Percentiles rank a stretch among this genome's conserved stretches.
Evolutionary conservation across 2,329 filamentous ascomycete genomes (phyloP).

Genomic region (Verticillium nonalfalfae): DNA sequence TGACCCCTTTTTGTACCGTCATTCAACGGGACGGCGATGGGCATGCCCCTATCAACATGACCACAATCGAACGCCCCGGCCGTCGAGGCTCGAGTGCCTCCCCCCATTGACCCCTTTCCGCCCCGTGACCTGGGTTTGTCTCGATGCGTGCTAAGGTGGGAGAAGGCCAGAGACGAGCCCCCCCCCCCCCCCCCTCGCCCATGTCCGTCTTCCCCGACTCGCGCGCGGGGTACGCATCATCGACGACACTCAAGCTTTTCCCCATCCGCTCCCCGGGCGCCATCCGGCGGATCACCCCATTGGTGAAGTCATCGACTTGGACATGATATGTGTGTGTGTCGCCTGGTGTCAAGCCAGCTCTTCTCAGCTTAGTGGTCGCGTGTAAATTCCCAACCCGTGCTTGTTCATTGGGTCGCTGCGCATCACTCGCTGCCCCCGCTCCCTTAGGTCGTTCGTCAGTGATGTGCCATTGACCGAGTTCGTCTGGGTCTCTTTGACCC

Average conservation of each 20-base stretch:
- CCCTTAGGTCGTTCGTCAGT: background rate
- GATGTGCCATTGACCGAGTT: background rate
- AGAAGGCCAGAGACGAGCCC: too few relatives aligned
- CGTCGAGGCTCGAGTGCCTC: background rate
- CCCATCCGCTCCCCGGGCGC: conserved; percentile 9
- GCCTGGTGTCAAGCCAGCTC: background rate
- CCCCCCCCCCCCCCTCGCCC: too few relatives aligned
- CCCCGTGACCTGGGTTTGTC: background rate
- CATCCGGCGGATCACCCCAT: conserved; percentile 3
- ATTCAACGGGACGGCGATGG: background rate
- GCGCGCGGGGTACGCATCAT: background rate
- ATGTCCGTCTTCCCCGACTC: background rate
- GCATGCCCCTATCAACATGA: background rate
- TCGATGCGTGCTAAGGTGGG: too few relatives aligned
- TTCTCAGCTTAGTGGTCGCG: background rate
- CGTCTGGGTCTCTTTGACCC: background rate
- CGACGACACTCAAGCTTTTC: conserved; percentile 9
- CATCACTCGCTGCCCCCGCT: background rate
- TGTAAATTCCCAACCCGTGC: conserved; percentile 1
- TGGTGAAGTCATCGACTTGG: conserved; percentile 10
- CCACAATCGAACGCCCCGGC: background rate
- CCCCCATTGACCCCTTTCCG: too few relatives aligned
- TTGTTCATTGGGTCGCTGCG: background rate
- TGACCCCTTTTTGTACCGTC: too few relatives aligned
- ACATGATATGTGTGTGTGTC: background rate